Evolutionary conservation across 805 yeast genomes (phyloP).

Genomic region (Kluyveromyces lactis): DNA sequence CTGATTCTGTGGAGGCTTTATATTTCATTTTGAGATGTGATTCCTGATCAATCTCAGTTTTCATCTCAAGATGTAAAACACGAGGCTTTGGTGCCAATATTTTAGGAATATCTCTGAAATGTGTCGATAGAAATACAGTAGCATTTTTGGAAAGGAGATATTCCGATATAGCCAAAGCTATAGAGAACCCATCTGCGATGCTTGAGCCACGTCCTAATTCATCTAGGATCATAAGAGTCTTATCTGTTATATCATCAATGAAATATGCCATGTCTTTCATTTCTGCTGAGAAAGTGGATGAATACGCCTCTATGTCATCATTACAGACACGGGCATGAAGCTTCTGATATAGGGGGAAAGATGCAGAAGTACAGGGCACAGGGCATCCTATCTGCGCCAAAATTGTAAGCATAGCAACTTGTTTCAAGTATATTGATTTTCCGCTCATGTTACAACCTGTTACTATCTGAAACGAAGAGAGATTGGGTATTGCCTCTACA

Average conservation of each 20-base stretch:
- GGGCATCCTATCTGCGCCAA: slow-evolving; percentile 54
- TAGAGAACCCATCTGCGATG: slow-evolving; percentile 43
- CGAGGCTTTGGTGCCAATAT: slow-evolving; percentile 28
- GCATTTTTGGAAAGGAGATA: slow-evolving; percentile 24
- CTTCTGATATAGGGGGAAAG: slow-evolving; percentile 32
- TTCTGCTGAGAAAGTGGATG: slow-evolving; percentile 39
- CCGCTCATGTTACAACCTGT: slow-evolving; percentile 63
- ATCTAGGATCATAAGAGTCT: slow-evolving; percentile 39
- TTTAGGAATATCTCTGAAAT: slow-evolving; percentile 35
- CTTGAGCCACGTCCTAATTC: slow-evolving; percentile 50
- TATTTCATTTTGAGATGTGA: slow-evolving; percentile 26
- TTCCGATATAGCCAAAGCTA: slow-evolving; percentile 39
- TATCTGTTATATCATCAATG: slow-evolving; percentile 27
- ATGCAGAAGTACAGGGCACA: slow-evolving; percentile 39
- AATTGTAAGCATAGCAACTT: slow-evolving; percentile 39
- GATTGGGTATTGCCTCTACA: slow-evolving; percentile 26
- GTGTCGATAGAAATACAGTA: slow-evolving; percentile 36
- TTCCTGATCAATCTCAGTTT: slow-evolving; percentile 13
- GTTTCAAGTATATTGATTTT: slow-evolving; percentile 48
- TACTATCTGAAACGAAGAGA: slow-evolving; percentile 38
- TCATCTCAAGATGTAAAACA: slow-evolving; percentile 34
- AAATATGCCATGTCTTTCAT: slow-evolving; percentile 42
- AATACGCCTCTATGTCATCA: slow-evolving; percentile 28
- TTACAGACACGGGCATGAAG: slow-evolving; percentile 33
- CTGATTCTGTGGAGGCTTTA: slow-evolving; percentile 16